phyloP scores from a whole-genome alignment of 2,329 filamentous ascomycete species.

The Aspergillus ruber region DNA sequence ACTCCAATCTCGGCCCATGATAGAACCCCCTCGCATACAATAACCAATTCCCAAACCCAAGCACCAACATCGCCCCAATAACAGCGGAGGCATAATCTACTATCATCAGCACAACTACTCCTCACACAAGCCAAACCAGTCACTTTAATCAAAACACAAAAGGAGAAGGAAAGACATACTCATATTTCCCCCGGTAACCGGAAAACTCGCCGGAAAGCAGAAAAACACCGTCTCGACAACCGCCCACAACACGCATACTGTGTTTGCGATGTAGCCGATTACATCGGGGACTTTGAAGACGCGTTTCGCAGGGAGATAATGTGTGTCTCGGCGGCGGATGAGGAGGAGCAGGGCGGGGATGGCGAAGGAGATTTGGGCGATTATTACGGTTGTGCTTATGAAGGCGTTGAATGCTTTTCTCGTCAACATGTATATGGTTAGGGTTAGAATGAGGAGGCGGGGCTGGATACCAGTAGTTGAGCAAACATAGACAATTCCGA shows the following conservation, averaged over 20 bases:
- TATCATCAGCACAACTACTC: neutral
- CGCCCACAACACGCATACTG: conserved; percentile 12
- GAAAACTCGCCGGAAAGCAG: conserved; percentile 12
- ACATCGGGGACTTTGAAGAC: conserved; percentile 9
- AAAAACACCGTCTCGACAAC: conserved; percentile 15
- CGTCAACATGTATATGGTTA: neutral
- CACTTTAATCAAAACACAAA: neutral
- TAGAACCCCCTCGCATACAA: conserved; percentile 13
- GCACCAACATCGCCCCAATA: conserved; percentile 12
- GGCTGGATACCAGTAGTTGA: conserved; percentile 12
- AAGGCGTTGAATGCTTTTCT: conserved; percentile 17
- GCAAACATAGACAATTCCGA: conserved; percentile 17
- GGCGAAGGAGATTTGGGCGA: conserved; percentile 18
- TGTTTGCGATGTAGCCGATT: conserved; percentile 12
- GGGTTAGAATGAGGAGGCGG: neutral
- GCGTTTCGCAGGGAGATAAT: conserved; percentile 12
- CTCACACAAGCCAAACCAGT: neutral
- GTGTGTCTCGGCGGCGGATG: conserved; percentile 4
- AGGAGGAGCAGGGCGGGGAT: conserved; percentile 14
- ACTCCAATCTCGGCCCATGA: conserved; percentile 16
- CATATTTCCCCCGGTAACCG: conserved; percentile 16
- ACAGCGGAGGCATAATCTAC: conserved; percentile 17
- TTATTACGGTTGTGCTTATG: conserved; percentile 16
- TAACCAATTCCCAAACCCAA: conserved; percentile 15
- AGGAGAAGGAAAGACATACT: conserved; percentile 8